Percentiles rank a stretch among this genome's conserved stretches.
Evolutionary conservation across 139 green algal genomes (phyloP).

Genomic region (Coelastrella sp.): DNA sequence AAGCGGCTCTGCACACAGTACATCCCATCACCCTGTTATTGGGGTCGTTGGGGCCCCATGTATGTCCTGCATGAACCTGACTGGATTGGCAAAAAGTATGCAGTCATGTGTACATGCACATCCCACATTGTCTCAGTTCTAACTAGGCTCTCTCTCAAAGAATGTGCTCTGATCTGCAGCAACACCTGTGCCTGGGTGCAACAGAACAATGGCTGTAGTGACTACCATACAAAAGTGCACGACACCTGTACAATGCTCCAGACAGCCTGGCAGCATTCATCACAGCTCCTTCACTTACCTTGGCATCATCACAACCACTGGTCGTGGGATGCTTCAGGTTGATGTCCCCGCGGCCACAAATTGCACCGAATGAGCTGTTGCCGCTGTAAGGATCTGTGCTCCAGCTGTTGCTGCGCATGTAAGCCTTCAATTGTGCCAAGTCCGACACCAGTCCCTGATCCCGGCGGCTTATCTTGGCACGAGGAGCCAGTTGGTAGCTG

Average conservation of each 20-base stretch:
- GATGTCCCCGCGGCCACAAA: conserved; percentile 77
- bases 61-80: not conserved
- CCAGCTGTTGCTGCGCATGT: conserved; percentile 80
- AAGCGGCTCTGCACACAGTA: no score
- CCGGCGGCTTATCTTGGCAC: conserved; percentile 76
- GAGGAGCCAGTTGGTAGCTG: conserved; percentile 65
- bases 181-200: no score
- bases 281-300: conserved; percentile 49
- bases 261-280: not conserved
- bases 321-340: conserved; percentile 51
- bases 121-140: no score
- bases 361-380: conserved; percentile 58
- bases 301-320: conserved; percentile 77
- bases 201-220: not conserved
- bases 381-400: conserved; percentile 48
- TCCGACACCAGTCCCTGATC: conserved; percentile 61
- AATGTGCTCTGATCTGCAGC: no score
- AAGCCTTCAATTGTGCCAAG: conserved; percentile 60
- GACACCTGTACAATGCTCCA: no score
- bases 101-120: no score
- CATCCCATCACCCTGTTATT: no score
- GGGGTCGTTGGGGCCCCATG: not conserved
- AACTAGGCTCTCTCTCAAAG: no score
- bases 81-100: no score
- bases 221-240: not conserved